A percentile compares a stretch with the other conserved stretches of the same genome.
Evolutionary conservation across 2,329 filamentous ascomycete genomes (phyloP).

Genomic region (Aspergillus sp.): DNA sequence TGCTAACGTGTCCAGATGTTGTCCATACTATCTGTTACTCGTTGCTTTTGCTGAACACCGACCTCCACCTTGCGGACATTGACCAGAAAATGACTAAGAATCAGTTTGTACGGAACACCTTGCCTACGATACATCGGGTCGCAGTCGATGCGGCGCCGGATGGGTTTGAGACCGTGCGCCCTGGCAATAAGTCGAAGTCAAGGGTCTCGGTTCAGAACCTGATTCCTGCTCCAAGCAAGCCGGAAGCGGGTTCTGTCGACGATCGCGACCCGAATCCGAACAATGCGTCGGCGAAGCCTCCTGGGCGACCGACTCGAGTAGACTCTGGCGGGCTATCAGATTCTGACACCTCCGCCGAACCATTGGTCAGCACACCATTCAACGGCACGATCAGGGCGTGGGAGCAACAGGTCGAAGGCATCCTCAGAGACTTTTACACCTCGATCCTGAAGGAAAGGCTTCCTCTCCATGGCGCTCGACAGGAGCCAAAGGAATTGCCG

Average conservation of each 20-base stretch:
- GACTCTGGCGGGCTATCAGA: constrained; percentile 19
- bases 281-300: constrained; percentile 12
- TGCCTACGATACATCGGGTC: constrained; percentile 75
- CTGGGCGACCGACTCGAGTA: constrained; percentile 18
- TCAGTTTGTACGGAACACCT: constrained; percentile 94
- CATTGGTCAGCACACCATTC: constrained; percentile 68
- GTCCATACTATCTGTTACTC: constrained; percentile 98
- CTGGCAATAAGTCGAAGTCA: constrained; percentile 26
- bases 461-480: constrained; percentile 67
- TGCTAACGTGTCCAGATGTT: constrained; percentile 55
- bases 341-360: constrained; percentile 40
- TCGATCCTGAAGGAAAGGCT: constrained; percentile 83
- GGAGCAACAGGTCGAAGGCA: constrained; percentile 82
- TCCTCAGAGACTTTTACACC: constrained; percentile 82
- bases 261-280: constrained; percentile 13
- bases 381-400: constrained; percentile 67
- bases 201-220: constrained; percentile 10
- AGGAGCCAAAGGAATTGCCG: constrained; percentile 31
- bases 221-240: constrained; percentile 2
- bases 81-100: constrained; percentile 91
- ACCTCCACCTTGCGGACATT: constrained; percentile 89
- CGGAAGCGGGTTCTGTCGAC: constrained; percentile 6
- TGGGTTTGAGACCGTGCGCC: constrained; percentile 50
- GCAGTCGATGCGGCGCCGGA: constrained; percentile 63
- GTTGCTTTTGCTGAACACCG: constrained; percentile 87